Evolutionary conservation across 306 rosid species (phyloP).

Genomic region (Hippophae rhamnoides): DNA sequence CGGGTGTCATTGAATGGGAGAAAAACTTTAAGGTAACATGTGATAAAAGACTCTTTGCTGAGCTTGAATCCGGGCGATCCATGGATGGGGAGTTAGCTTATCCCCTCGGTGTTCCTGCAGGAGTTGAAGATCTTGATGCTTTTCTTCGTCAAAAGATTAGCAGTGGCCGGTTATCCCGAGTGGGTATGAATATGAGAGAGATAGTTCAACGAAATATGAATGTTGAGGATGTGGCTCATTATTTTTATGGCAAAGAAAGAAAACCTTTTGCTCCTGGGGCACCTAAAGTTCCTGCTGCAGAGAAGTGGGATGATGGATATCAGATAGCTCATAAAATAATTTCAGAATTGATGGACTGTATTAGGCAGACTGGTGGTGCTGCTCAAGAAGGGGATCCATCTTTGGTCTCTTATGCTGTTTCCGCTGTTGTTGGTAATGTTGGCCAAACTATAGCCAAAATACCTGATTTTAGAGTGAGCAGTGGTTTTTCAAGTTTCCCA

Average conservation of each 20-base stretch:
- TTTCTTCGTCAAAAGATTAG: conserved; percentile 81
- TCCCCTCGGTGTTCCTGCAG: conserved; percentile 81
- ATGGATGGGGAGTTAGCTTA: conserved; percentile 70
- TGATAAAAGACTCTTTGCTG: conserved; percentile 73
- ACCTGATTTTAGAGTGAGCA: conserved; percentile 54
- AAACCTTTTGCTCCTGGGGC: conserved; percentile 45
- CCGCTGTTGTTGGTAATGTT: conserved; percentile 69
- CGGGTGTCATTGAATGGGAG: conserved; percentile 83
- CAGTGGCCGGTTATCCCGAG: conserved; percentile 71
- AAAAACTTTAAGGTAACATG: conserved; percentile 52
- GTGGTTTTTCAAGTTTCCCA: conserved; percentile 33
- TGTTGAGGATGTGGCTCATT: conserved; percentile 54
- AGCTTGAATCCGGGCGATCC: conserved; percentile 48
- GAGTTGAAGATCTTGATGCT: conserved; percentile 91
- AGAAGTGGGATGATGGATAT: conserved; percentile 83
- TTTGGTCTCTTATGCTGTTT: conserved; percentile 82
- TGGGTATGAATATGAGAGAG: conserved; percentile 69
- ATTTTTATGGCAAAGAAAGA: conserved; percentile 63
- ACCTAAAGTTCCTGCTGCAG: conserved; percentile 52
- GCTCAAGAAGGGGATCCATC: conserved; percentile 99
- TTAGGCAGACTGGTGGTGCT: conserved; percentile 97
- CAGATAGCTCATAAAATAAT: conserved; percentile 72
- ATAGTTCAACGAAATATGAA: conserved; percentile 68
- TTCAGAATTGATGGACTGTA: conserved; percentile 65
- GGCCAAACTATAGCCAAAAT: conserved; percentile 55